Conservation (phyloP, 2,329 filamentous ascomycete genomes). For the Lachnellula willkommii region DNA sequence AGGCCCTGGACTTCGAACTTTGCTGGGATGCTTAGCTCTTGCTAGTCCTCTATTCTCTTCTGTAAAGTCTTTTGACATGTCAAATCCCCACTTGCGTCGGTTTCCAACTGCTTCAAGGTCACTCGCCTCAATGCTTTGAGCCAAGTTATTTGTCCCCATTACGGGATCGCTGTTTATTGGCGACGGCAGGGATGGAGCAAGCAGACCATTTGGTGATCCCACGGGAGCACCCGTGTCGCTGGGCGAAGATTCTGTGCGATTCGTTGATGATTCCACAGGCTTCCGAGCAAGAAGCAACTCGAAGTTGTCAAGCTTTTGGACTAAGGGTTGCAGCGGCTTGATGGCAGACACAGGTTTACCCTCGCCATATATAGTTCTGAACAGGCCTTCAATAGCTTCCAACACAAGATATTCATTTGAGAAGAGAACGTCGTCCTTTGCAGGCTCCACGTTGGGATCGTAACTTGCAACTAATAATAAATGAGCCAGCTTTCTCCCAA, state of each 20-base stretch:
- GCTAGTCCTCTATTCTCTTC: slow-evolving; percentile 34
- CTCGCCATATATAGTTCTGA: slow-evolving; percentile 27
- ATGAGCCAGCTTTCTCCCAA: not conserved
- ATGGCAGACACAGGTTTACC: not conserved
- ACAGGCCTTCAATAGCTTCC: slow-evolving; percentile 26
- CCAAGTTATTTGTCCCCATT: not conserved
- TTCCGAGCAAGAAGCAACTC: slow-evolving; percentile 25
- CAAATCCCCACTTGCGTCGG: slow-evolving; percentile 33
- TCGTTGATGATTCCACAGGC: not conserved
- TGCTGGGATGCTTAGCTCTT: not conserved
- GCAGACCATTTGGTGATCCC: not conserved
- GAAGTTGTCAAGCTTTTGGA: slow-evolving; percentile 14
- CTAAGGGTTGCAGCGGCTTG: not conserved
- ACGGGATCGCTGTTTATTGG: not conserved
- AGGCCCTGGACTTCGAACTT: not conserved
- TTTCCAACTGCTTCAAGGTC: not conserved
- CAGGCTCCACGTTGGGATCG: slow-evolving; percentile 65
- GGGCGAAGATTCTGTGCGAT: not conserved
- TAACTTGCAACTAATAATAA: slow-evolving; percentile 47
- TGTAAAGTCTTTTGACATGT: slow-evolving; percentile 44
- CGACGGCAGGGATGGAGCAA: not conserved
- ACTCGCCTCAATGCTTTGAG: not conserved
- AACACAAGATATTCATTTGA: slow-evolving; percentile 46
- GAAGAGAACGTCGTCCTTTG: slow-evolving; percentile 69
- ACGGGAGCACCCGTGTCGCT: not conserved